Evolutionary conservation across 208 protist genomes (phyloP), one percentile per base, ranked within the genome.

Genomic region (Crithidia expoeki): DNA sequence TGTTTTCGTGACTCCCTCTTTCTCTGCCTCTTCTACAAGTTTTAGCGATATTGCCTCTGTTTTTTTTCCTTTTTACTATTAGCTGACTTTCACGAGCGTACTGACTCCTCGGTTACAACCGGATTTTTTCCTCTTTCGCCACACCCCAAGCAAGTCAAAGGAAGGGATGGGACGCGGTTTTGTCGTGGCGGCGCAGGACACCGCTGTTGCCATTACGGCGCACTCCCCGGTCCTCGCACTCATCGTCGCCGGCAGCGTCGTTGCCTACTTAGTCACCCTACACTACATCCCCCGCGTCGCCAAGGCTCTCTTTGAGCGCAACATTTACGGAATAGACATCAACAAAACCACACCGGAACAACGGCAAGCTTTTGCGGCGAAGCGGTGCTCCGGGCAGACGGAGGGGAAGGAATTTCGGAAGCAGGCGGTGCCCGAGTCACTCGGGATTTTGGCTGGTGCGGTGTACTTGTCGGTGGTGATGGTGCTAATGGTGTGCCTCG

Each of bases 271-370:
- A 12, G 52, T 86, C 34, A 86, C 89, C 0, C 36, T 75, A 23
- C 78, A 86, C 63, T 94, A 88, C 76, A 88, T 96, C 58, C 84
- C 82, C 25, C 58, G 44, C 23, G 86, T 81, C 14, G 72, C 83
- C 21, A 60, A 84, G 11, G 84, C 80, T 1, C 84, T 98, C 19
- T 72, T 97, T 23, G 49, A 86, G 25, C 85, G 93, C 46, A 88
- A 94, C 59, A 81, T 99, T 14, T 97, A 82, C 55, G 97, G 98
- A 38, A 93, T 98, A 23, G 97, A 99, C 77, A 92, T 99, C 60
- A 98, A 98, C 85, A 99, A 99, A 71, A 92, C 78, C 40, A 98
- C 89, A 10, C 57, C 77, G 19, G 72, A 88, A 38, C 76, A 90
- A 58, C 84, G 86, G 10, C 68, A 80, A 51, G 27, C 38, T 23